Evolutionary conservation across 345 rosid species (phyloP).

Genomic region (Arabis hirsuta): DNA sequence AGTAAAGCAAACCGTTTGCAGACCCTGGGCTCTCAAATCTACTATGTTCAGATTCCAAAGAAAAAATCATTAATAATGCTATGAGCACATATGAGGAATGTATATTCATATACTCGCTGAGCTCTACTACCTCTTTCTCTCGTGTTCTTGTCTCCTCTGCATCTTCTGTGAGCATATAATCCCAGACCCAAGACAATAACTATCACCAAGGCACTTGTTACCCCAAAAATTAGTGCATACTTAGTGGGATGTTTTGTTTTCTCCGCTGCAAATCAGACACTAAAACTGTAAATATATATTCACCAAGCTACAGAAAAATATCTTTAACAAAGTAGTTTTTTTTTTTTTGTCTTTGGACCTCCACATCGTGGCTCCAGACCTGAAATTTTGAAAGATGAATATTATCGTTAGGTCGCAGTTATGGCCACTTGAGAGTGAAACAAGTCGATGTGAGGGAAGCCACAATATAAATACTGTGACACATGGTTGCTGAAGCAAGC

Average conservation of each 20-base stretch:
- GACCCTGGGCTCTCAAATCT: constrained; percentile 11
- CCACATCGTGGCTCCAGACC: constrained; percentile 3
- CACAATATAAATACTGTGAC: background rate
- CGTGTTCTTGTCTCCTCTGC: background rate
- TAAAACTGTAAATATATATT: background rate
- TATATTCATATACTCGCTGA: background rate
- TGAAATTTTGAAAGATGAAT: background rate
- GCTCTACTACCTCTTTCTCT: background rate
- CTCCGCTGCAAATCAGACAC: constrained; percentile 13
- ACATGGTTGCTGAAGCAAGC: background rate
- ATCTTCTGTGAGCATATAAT: constrained; percentile 42
- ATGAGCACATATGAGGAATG: background rate
- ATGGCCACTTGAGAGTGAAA: background rate
- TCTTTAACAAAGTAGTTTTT: background rate
- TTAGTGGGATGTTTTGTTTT: background rate
- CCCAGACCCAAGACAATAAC: constrained; percentile 15
- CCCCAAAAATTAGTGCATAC: background rate
- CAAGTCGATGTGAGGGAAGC: background rate
- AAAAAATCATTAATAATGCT: background rate
- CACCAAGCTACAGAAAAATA: background rate
- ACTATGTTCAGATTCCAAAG: background rate
- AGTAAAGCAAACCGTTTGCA: constrained; percentile 20
- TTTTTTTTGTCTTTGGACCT: background rate
- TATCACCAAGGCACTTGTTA: background rate
- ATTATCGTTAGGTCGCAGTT: background rate